Percentiles rank a stretch among this genome's conserved stretches.
Conservation (phyloP, 78 protist genomes). For the Guillardia theta region DNA sequence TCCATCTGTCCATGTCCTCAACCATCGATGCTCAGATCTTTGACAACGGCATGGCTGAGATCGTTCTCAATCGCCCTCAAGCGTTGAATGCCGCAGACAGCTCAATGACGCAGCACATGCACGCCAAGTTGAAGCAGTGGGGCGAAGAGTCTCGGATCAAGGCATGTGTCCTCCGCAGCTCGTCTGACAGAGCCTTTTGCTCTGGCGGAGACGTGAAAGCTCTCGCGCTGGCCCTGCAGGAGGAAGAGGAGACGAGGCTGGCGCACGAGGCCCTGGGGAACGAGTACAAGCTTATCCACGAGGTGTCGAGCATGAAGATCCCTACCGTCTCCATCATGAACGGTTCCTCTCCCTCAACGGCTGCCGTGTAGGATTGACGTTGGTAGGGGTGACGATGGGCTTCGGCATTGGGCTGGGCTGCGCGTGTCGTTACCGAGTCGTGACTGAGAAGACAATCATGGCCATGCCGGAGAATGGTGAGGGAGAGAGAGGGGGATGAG, state of each 20-base stretch:
- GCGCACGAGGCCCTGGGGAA: background rate
- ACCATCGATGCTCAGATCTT: no score
- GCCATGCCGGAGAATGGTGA: constrained; percentile 88
- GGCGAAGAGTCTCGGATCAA: background rate
- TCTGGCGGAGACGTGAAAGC: constrained; percentile 89
- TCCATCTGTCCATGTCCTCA: no score
- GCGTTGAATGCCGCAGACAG: background rate
- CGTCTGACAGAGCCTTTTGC: constrained; percentile 8
- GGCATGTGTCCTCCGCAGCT: background rate
- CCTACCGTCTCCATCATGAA: background rate
- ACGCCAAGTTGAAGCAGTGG: background rate
- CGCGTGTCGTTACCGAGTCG: constrained; percentile 74
- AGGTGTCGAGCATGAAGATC: background rate
- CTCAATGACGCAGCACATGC: background rate
- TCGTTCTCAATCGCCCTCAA: background rate
- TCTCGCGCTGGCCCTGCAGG: constrained; percentile 44
- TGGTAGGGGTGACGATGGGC: constrained; percentile 71
- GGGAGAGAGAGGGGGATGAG: no score
- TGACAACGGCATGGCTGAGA: no score
- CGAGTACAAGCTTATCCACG: background rate
- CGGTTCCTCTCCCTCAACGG: no score
- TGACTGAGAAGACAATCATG: constrained; percentile 80
- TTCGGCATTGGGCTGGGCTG: constrained; percentile 83
- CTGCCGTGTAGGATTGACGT: no score
- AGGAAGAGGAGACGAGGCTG: background rate